Evolutionary conservation across 73 alveolate genomes (phyloP).

Genomic region (Blepharisma japonicum): DNA sequence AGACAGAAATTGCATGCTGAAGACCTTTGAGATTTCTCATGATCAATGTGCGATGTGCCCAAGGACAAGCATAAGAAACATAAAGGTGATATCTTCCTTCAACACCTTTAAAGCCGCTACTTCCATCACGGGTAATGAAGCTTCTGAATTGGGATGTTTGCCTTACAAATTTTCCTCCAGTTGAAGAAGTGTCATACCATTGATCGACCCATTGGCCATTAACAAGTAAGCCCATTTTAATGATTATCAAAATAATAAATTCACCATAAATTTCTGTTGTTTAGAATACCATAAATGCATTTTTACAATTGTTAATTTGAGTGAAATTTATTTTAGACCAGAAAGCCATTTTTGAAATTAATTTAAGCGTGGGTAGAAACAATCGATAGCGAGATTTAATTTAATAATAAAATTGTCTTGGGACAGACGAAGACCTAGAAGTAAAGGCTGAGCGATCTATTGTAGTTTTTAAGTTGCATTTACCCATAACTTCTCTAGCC

Average conservation of each 20-base stretch:
- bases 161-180: constrained; percentile 31
- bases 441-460: neutral
- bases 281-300: too few relatives aligned
- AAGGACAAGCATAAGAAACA: constrained; percentile 54
- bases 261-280: too few relatives aligned
- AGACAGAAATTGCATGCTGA: constrained; percentile 40
- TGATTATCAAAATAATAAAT: too few relatives aligned
- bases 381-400: too few relatives aligned
- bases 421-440: too few relatives aligned
- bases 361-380: too few relatives aligned
- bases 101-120: neutral
- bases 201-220: constrained; percentile 27
- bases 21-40: constrained; percentile 38
- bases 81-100: constrained; percentile 38
- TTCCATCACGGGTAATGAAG: constrained; percentile 5
- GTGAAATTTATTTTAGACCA: too few relatives aligned
- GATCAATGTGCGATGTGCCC: constrained; percentile 49
- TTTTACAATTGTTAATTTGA: too few relatives aligned
- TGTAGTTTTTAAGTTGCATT: constrained; percentile 11
- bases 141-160: neutral
- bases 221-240: constrained; percentile 22
- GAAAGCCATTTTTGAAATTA: too few relatives aligned
- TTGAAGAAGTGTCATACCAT: constrained; percentile 8
- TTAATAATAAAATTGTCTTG: too few relatives aligned
- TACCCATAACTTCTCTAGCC: constrained; percentile 19